Percentiles rank a stretch among this genome's conserved stretches.
These are phyloP conservation scores for Termitomyces sp. DNA, from an alignment of 768 basidiomycete genomes.

Conservation along the genomic window DNA sequence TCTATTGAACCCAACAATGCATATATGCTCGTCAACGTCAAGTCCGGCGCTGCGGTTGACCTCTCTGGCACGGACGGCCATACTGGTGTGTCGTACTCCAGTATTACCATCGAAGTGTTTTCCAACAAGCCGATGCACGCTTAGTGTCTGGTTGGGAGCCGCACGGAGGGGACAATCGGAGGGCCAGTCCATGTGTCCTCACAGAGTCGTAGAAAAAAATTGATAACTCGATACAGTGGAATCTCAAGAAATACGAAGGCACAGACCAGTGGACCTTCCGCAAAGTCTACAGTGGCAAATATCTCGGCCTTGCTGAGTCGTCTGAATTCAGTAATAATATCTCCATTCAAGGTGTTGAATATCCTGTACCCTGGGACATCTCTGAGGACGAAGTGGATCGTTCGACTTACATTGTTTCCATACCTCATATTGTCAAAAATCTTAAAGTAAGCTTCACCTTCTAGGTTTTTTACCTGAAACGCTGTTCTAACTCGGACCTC, in stretches of 20 bases:
- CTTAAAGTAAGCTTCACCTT: not conserved
- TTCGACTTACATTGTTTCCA: not conserved
- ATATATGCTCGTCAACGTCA: conserved; percentile 20
- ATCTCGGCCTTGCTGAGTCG: conserved; percentile 9
- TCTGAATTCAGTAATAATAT: conserved; percentile 3
- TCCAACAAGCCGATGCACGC: not conserved
- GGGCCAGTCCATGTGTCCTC: conserved; percentile 17
- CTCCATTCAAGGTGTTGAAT: conserved; percentile 7
- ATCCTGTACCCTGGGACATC: conserved; percentile 16
- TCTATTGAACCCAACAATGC: conserved; percentile 7
- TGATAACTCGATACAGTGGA: conserved; percentile 12
- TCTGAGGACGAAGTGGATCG: conserved; percentile 10
- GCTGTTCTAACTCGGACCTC: conserved; percentile 25
- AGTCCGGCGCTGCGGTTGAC: conserved; percentile 37
- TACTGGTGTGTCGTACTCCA: conserved; percentile 20
- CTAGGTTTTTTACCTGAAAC: not conserved
- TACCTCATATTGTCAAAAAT: not conserved
- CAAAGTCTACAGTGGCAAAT: conserved; percentile 14
- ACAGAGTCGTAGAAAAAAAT: no score
- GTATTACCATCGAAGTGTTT: not conserved
- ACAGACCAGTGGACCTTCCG: conserved; percentile 16
- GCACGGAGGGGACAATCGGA: conserved; percentile 37
- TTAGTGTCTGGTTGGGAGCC: conserved; percentile 37
- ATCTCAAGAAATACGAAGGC: not conserved
- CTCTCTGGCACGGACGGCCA: conserved; percentile 41